Conservation (phyloP, 805 yeast genomes). For the Ogataea pignaliae region DNA sequence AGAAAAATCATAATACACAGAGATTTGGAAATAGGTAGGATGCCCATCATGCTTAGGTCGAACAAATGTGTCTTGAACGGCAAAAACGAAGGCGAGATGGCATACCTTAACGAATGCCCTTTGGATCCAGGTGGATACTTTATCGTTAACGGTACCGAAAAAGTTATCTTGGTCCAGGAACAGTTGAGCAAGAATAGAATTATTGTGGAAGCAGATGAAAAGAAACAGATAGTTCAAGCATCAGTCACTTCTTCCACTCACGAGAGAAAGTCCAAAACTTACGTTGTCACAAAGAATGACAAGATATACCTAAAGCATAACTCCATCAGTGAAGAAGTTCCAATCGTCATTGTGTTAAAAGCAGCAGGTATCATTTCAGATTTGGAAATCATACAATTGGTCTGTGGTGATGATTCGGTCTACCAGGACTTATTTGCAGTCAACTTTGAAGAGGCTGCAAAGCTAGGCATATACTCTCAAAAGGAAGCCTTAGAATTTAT, state of each 20-base stretch:
- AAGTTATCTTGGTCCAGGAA: slow-evolving; percentile 94
- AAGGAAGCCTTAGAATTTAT: slow-evolving; percentile 89
- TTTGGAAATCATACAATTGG: slow-evolving; percentile 87
- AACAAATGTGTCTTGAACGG: slow-evolving; percentile 86
- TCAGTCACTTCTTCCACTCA: slow-evolving; percentile 97
- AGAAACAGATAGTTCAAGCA: slow-evolving; percentile 92
- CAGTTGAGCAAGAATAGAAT: slow-evolving; percentile 96
- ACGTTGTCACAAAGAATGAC: slow-evolving; percentile 87
- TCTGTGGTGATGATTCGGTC: slow-evolving; percentile 82
- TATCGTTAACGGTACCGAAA: slow-evolving; percentile 96
- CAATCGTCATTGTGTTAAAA: slow-evolving; percentile 86
- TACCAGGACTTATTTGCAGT: slow-evolving; percentile 92
- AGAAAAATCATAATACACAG: slow-evolving; percentile 84
- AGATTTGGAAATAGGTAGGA: slow-evolving; percentile 91
- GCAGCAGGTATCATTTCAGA: slow-evolving; percentile 95
- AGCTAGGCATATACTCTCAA: slow-evolving; percentile 80
- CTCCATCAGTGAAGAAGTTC: slow-evolving; percentile 91
- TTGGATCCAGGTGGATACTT: slow-evolving; percentile 98
- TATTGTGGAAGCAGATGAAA: slow-evolving; percentile 95
- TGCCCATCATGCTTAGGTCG: slow-evolving; percentile 98
- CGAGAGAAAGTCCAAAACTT: slow-evolving; percentile 96
- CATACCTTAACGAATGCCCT: slow-evolving; percentile 87
- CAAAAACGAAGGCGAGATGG: slow-evolving; percentile 79
- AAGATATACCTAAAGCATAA: slow-evolving; percentile 90
- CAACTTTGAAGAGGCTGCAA: slow-evolving; percentile 91